Evolutionary conservation across 2,329 filamentous ascomycete species (phyloP).

Genomic region (Penicillium brasilianum): DNA sequence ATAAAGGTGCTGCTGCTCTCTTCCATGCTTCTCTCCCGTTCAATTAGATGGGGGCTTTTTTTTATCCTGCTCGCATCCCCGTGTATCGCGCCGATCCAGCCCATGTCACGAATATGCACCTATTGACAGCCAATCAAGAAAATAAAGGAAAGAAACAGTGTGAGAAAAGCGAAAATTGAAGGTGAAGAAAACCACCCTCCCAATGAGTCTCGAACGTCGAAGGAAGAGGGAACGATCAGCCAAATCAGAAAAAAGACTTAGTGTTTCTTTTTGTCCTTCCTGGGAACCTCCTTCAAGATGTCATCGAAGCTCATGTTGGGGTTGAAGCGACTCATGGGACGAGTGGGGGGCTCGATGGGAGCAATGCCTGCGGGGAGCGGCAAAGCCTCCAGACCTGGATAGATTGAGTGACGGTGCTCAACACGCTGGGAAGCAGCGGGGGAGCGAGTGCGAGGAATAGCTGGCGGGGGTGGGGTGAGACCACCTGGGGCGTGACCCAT

Average conservation of each 20-base stretch:
- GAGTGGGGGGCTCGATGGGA: constrained; percentile 46
- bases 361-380: constrained; percentile 50
- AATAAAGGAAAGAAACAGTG: neutral
- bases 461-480: constrained; percentile 42
- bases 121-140: constrained; percentile 28
- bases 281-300: constrained; percentile 50
- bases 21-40: constrained; percentile 22
- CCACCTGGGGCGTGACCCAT: constrained; percentile 36
- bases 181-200: neutral
- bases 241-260: constrained; percentile 12
- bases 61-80: constrained; percentile 25
- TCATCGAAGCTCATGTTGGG: constrained; percentile 57
- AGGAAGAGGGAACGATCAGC: constrained; percentile 17
- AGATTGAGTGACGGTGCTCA: constrained; percentile 50
- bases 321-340: constrained; percentile 50
- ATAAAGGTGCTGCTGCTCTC: constrained; percentile 18
- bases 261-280: constrained; percentile 45
- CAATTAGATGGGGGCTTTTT: constrained; percentile 27
- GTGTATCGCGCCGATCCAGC: constrained; percentile 30
- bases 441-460: constrained; percentile 43
- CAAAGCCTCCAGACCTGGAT: constrained; percentile 52
- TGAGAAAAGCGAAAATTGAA: constrained; percentile 8
- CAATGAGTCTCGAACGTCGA: constrained; percentile 7
- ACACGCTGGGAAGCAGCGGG: constrained; percentile 37
- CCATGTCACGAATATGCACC: constrained; percentile 29